Evolutionary conservation across 352 stramenopile species (phyloP).

Genomic region (Paralagenidium karlingii): DNA sequence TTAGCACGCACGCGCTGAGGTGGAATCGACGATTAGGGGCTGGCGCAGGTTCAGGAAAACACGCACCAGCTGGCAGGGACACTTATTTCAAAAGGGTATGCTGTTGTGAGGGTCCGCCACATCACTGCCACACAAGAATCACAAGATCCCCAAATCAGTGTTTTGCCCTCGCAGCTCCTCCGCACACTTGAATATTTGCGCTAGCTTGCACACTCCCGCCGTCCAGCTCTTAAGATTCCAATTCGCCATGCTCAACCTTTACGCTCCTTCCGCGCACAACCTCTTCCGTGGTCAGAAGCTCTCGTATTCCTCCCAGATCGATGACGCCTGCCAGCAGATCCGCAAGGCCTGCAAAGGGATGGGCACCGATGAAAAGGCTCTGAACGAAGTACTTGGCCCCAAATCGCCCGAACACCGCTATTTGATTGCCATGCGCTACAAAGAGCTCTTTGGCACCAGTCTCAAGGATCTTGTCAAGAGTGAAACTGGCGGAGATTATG

Average conservation of each 20-base stretch:
- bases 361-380: conserved; percentile 48
- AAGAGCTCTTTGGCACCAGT: conserved; percentile 39
- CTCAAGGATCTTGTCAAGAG: conserved; percentile 49
- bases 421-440: conserved; percentile 54
- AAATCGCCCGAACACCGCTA: conserved; percentile 34
- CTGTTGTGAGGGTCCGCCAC: too few species aligned
- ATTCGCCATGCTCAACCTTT: conserved; percentile 16
- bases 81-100: too few species aligned
- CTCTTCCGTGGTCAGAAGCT: conserved; percentile 4
- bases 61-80: too few species aligned
- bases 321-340: conserved; percentile 37
- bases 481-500: conserved; percentile 54
- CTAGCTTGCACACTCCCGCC: too few species aligned
- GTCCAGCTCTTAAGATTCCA: too few species aligned
- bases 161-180: too few species aligned
- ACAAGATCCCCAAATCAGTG: too few species aligned
- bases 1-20: too few species aligned
- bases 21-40: too few species aligned
- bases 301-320: conserved; percentile 27
- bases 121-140: too few species aligned
- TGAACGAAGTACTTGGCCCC: conserved; percentile 31
- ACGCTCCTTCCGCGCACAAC: conserved; percentile 11
- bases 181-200: too few species aligned
- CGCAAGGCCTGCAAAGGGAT: conserved; percentile 48
- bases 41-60: too few species aligned